phyloP scores from a whole-genome alignment of 257 asterid genomes.

The Rehmannia glutinosa region DNA sequence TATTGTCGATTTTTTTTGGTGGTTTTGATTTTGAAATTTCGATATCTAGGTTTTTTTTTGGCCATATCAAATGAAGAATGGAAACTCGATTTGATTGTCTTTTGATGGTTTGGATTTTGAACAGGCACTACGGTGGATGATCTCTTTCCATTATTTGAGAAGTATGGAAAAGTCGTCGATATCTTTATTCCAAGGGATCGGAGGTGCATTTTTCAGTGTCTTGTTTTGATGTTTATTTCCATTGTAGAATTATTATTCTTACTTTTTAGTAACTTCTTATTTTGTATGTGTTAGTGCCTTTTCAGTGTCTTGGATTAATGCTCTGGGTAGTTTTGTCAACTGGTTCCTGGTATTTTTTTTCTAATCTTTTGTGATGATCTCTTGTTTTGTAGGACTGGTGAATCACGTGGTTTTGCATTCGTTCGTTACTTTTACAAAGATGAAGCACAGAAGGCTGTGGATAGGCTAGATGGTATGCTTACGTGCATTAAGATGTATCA shows the following conservation, averaged over 20 bases:
- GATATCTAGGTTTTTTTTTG: not conserved
- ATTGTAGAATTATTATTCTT: not conserved
- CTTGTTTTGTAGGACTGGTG: slow-evolving; percentile 27
- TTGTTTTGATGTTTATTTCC: not conserved
- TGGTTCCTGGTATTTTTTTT: not conserved
- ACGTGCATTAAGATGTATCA: too few species aligned
- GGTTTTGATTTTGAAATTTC: not conserved
- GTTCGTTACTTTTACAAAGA: slow-evolving; percentile 33
- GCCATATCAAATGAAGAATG: too few species aligned
- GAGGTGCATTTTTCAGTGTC: slow-evolving; percentile 19
- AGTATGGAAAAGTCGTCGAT: slow-evolving; percentile 47
- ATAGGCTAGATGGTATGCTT: slow-evolving; percentile 31
- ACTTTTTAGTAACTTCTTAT: not conserved
- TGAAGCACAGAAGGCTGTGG: slow-evolving; percentile 38
- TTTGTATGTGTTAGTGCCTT: too few species aligned
- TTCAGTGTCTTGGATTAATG: not conserved
- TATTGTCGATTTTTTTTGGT: too few species aligned
- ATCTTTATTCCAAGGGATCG: slow-evolving; percentile 50
- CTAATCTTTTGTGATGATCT: not conserved
- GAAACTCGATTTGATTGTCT: not conserved
- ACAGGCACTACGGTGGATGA: slow-evolving; percentile 39
- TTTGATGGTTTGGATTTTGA: too few species aligned
- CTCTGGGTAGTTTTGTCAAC: not conserved
- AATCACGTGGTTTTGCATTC: slow-evolving; percentile 40
- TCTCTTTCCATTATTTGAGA: slow-evolving; percentile 42